Conservation (phyloP, 1,284 basidiomycete genomes). For the Singerocomus inundabilis region DNA sequence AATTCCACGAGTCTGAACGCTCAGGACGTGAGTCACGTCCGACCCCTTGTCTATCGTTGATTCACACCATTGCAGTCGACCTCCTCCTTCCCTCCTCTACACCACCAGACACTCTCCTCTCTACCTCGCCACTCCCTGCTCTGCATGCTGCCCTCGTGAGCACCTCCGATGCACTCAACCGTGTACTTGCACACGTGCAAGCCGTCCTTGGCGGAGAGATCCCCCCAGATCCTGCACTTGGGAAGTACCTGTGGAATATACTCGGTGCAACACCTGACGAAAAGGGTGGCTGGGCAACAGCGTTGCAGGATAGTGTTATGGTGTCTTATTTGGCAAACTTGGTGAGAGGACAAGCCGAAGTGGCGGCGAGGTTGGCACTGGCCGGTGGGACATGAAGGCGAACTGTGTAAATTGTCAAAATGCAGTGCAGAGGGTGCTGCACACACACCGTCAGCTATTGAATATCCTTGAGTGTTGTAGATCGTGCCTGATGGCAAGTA, state of each 20-base stretch:
- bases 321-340: slow-evolving; percentile 95
- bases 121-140: slow-evolving; percentile 25
- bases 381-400: slow-evolving; percentile 41
- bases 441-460: slow-evolving; percentile 63
- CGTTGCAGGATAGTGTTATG: slow-evolving; percentile 88
- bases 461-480: slow-evolving; percentile 95
- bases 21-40: slow-evolving; percentile 72
- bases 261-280: slow-evolving; percentile 69
- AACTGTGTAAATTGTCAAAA: slow-evolving; percentile 4
- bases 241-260: slow-evolving; percentile 91
- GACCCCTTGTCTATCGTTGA: not conserved
- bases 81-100: slow-evolving; percentile 56
- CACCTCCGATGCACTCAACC: slow-evolving; percentile 69
- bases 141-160: slow-evolving; percentile 32
- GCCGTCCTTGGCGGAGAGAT: slow-evolving; percentile 77
- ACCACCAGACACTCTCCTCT: slow-evolving; percentile 11
- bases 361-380: slow-evolving; percentile 86
- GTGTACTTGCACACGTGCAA: slow-evolving; percentile 85
- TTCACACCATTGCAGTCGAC: slow-evolving; percentile 56
- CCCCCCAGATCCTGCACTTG: slow-evolving; percentile 84
- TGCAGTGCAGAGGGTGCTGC: not conserved
- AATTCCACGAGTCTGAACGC: slow-evolving; percentile 79
- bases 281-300: slow-evolving; percentile 73
- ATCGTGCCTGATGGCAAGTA: slow-evolving; percentile 88
- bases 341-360: slow-evolving; percentile 91